Evolutionary conservation across 306 rosid species (phyloP), one percentile per base, ranked within the genome.

Genomic region (Inga oerstediana): DNA sequence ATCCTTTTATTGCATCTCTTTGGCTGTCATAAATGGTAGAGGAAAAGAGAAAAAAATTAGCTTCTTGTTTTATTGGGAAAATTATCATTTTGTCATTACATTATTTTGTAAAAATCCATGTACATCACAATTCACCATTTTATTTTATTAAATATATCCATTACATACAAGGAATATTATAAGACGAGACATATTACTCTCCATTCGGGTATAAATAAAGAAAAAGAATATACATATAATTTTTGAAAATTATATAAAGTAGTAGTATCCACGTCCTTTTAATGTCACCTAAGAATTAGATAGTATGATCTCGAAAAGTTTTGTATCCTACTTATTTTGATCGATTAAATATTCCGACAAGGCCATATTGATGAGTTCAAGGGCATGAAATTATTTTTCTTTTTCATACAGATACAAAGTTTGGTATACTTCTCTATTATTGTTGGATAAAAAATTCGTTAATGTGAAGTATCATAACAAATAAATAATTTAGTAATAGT

Each of bases 281-380:
- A 56, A 27, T 19, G 62, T 56, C 46, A 5, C 20, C 3, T 19
- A 15, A 67, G 39, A 52, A 49, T 30, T 41, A 20, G 34, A 62
- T 14, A 51, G n/a, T 65, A 65, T 11, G 10, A 65, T 30, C 15
- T 65, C 41, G 39, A 65, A 69, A 79, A 79, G 65, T 56, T n/a
- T 22, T 44, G 44, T 44, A 43, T 83, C 74, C 73, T 30, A 32
- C 62, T 75, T 59, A 51, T 75, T 75, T 49, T 82, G 16, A 69
- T 75, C 14, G 56, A 74, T 65, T 46, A 27, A 27, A 27, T 27
- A 27, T 27, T 27, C 30, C 30, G 30, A 27, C 30, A 27, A 27
- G 30, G 30, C 30, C 30, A 27, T 27, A 27, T 27, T 27, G 30
- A 27, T 27, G 30, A 27, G 30, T 27, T 27, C 5, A 43, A 20